These are phyloP conservation scores for Plasmodium blacklocki DNA, from an alignment of 169 alveolate genomes.

Conservation along the genomic window DNA sequence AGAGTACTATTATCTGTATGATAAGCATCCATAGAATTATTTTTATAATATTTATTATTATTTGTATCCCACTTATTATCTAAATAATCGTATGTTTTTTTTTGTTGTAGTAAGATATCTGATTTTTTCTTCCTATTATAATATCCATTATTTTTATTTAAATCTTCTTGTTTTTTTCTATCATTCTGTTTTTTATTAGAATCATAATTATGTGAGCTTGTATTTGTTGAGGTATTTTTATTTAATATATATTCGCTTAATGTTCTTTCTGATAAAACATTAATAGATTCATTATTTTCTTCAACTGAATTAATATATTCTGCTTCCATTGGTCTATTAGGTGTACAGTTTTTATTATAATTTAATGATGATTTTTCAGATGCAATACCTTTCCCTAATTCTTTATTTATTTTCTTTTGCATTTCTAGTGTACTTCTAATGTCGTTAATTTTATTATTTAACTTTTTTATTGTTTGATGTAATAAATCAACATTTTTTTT, in stretches of 20 bases:
- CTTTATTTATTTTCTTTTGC: constrained; percentile 56
- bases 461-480: constrained; percentile 66
- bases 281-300: constrained; percentile 38
- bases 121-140: constrained; percentile 21
- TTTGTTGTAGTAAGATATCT: constrained; percentile 22
- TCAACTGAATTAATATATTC: constrained; percentile 23
- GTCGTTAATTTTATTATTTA: constrained; percentile 58
- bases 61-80: constrained; percentile 49
- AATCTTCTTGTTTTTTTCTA: constrained; percentile 33
- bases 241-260: constrained; percentile 53
- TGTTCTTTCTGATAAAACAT: constrained; percentile 37
- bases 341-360: constrained; percentile 18
- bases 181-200: constrained; percentile 1
- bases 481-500: constrained; percentile 61
- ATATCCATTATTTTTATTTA: constrained; percentile 12
- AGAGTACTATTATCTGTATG: constrained; percentile 15
- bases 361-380: constrained; percentile 16
- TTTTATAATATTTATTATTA: constrained; percentile 45
- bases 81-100: not conserved
- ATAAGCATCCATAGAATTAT: constrained; percentile 37
- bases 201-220: constrained; percentile 16
- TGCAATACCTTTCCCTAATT: constrained; percentile 19
- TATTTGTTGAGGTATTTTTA: constrained; percentile 46
- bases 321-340: constrained; percentile 8
- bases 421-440: constrained; percentile 33